Evolutionary conservation across 352 stramenopile genomes (phyloP).

Genomic region (Pythium brachiatum): DNA sequence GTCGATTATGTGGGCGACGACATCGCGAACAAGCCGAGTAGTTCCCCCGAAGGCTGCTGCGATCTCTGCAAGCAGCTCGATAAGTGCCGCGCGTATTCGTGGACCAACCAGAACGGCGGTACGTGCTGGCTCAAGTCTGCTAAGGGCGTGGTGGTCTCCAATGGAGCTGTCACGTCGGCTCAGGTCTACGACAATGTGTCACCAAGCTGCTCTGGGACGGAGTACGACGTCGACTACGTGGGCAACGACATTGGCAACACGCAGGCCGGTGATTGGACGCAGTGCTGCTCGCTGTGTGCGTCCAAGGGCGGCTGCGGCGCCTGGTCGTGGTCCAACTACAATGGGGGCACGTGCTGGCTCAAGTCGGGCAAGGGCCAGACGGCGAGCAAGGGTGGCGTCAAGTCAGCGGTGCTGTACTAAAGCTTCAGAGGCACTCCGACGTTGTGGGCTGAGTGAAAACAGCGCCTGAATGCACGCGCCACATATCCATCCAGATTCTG

Average conservation of each 20-base stretch:
- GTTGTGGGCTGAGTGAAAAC: too few relatives aligned
- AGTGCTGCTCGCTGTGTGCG: background rate
- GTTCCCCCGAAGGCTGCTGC: background rate
- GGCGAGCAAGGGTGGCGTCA: background rate
- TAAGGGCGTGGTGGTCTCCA: background rate
- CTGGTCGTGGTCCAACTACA: background rate
- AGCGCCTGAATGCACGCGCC: too few relatives aligned
- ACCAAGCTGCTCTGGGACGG: background rate
- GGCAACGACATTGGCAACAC: background rate
- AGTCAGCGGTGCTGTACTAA: background rate
- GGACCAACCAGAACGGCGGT: slow-evolving; percentile 21
- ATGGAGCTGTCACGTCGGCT: background rate
- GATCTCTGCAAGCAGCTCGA: background rate
- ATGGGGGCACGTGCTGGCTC: background rate
- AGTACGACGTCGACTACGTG: background rate
- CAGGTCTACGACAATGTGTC: too few relatives aligned
- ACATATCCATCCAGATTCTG: too few relatives aligned
- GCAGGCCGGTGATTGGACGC: background rate
- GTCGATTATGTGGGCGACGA: background rate
- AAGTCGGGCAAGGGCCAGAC: background rate
- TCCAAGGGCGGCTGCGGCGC: background rate
- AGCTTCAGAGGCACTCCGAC: too few relatives aligned
- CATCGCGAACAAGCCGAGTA: background rate
- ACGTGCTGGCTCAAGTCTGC: slow-evolving; percentile 32
- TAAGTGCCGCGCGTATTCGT: slow-evolving; percentile 19